Evolutionary conservation across 2,329 filamentous ascomycete genomes (phyloP), one percentile per base, ranked within the genome.

Genomic region (Cercospora zeae-maydis): DNA sequence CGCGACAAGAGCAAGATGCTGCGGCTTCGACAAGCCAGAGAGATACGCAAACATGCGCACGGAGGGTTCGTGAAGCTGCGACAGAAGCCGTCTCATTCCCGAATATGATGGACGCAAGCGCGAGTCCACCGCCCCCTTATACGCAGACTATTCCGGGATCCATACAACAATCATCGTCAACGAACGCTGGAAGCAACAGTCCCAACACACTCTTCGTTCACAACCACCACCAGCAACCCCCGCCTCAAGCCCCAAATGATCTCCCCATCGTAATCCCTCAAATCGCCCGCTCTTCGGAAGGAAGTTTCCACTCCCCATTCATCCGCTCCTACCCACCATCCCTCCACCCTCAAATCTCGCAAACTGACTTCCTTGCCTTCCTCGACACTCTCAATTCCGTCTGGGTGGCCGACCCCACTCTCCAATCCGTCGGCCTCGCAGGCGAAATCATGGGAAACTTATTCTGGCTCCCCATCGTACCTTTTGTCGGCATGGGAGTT

Each of bases 381-480:
- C 62, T 74, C 61, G 71, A 73, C 49, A 67, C 68, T 8, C 66
- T 74, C 33, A 74, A 74, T 58, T 62, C 70, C 39, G 68, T 64
- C 37, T 73, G 71, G 61, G 61, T 74, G 33, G 70, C 70, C 8
- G 61, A 68, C 10, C 71, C 72, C 0, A 63, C 70, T 59, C 70
- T 72, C 59, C 66, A 74, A 63, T 61, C 62, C 9, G 59, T 66
- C 7, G 63, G 69, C 33, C 51, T 70, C 4, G 66, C 65, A 2
- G 71, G 72, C 3, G 64, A 63, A 1, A 58, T 63, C 16, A 67
- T 74, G 53, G 52, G 65, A 5, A 60, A 66, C 5, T 61, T 66
- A 4, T 67, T 70, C 55, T 59, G 72, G 19, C 55, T 69, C 1
- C 70, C 68, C 1, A 61, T 68, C 2, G 65, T 70, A 37, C 63